phyloP scores from a whole-genome alignment of 768 basidiomycete species.

The Leccinum broughii region DNA sequence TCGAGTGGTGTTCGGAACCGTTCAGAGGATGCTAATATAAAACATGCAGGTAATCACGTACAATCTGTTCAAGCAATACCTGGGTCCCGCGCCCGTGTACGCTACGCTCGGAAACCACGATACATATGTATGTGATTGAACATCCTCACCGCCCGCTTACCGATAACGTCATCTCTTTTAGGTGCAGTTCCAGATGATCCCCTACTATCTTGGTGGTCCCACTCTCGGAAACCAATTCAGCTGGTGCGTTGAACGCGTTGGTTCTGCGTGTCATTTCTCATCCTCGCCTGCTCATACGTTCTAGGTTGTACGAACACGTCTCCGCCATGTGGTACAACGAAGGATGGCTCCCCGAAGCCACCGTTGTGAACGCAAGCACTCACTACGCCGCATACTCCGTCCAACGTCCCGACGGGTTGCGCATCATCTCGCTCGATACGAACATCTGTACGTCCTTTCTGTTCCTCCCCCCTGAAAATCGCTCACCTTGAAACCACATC shows the following conservation, averaged over 20 bases:
- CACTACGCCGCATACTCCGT: slow-evolving; percentile 53
- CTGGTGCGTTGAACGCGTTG: slow-evolving; percentile 31
- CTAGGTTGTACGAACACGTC: slow-evolving; percentile 52
- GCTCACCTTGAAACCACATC: neutral
- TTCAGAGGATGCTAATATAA: neutral
- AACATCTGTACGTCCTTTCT: slow-evolving; percentile 45
- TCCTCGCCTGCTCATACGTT: neutral
- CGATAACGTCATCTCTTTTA: neutral
- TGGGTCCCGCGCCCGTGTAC: slow-evolving; percentile 66
- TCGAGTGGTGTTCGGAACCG: neutral
- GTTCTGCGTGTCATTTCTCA: neutral
- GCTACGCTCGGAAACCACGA: slow-evolving; percentile 76
- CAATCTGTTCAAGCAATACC: slow-evolving; percentile 56
- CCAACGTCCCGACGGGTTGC: slow-evolving; percentile 42
- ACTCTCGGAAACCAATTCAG: slow-evolving; percentile 40
- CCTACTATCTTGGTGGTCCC: slow-evolving; percentile 37
- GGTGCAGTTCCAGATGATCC: slow-evolving; percentile 37
- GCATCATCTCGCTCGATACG: slow-evolving; percentile 53
- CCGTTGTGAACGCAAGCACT: slow-evolving; percentile 40
- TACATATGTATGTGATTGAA: slow-evolving; percentile 54
- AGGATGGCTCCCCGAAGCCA: slow-evolving; percentile 43
- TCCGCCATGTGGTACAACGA: slow-evolving; percentile 47
- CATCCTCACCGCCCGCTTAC: neutral
- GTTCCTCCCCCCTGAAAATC: neutral
- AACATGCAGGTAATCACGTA: slow-evolving; percentile 52